Evolutionary conservation across 371 early-diverging fungal genomes (phyloP), one percentile per base, ranked within the genome.

Genomic region (Smittium culicis): DNA sequence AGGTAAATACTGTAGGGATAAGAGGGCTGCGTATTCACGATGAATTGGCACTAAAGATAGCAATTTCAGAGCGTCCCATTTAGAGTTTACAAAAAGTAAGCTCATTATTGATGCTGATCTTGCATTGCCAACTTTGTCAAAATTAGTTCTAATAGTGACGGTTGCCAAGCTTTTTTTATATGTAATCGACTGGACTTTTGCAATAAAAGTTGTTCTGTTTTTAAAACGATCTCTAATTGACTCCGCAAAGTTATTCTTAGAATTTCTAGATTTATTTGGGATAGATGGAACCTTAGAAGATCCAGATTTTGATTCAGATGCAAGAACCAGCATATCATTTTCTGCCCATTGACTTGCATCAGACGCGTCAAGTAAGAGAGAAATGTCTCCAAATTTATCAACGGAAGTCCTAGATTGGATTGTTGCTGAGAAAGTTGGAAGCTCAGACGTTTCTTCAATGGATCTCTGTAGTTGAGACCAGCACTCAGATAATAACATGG

Each of bases 1-100:
- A 45, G 68, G 58, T 60, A 77, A 59, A 34, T 86, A 77, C 30
- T 83, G 79, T 63, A 95, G 72, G 5, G 80, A 82, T 32, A 81
- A 70, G 56, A 97, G 72, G 1, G 92, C 91, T 2, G 82, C 74
- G 70, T 91, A 97, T 76, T 96, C 96, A 34, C 97, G 89, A 66
- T 88, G 77, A 0, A 79, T 70, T 0, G 97, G 90, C 0, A 90
- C 87, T 59, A 94, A 67, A 68, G 73, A 74, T 45, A 69, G 60
- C 34, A 83, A 72, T 62, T 73, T 75, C 64, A 79, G 66, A 28
- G 75, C 70, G 25, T 71, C 69, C 82, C 81, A 82, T 14, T 68
- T 71, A 11, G 72, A 79, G 58, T 78, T 75, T 64, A 61, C 72
- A 54, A 33, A 75, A 55, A 70, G 65, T 33, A 14, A 70, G 31